Evolutionary conservation across 495 filamentous ascomycete genomes (phyloP), one percentile per base, ranked within the genome.

Genomic region (Penicillium flavigenum): DNA sequence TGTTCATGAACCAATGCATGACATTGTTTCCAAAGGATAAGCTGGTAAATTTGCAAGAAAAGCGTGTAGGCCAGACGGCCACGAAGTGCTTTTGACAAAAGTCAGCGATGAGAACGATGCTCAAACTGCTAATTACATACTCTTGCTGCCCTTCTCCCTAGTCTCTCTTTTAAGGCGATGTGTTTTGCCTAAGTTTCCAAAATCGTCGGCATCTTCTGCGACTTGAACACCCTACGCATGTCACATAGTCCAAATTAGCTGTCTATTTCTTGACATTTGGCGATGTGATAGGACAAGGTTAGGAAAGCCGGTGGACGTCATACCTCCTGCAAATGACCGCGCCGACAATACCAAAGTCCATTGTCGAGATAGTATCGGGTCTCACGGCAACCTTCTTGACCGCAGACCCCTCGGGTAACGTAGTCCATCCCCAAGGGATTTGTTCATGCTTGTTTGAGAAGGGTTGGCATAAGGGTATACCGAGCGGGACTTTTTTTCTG

Each of bases 21-120:
- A 48, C 82, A 79, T 76, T 92, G 89, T 68, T 90, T 88, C 76
- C 86, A 83, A 1, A 93, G 72, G 29, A 98, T 83, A n/a, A 97
- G 73, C 71, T 98, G 94, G 51, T 90, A 84, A 62, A 81, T 86
- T 68, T 93, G 86, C 38, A 98, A 74, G 70, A 86, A 96, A n/a
- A 96, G 79, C 58, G 88, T 82, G 52, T 81, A 79, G 26, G 87
- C 92, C 42, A 83, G 74, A 47, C 77, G 76, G 50, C 90, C 91
- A 9, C 73, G 68, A 50, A 85, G 77, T 49, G 78, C 79, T 82
- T 38, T 14, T 50, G 22, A 11, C 17, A 5, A 46, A 11, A 45
- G 48, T 46, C 22, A 62, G 56, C 51, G n/a, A 62, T 26, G 0
- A 16, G 4, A 19, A 12, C 26, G 7, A 11, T 45, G 29, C 10